Evolutionary conservation across 768 basidiomycete genomes (phyloP).

Genomic region (Pisolithus marmoratus): DNA sequence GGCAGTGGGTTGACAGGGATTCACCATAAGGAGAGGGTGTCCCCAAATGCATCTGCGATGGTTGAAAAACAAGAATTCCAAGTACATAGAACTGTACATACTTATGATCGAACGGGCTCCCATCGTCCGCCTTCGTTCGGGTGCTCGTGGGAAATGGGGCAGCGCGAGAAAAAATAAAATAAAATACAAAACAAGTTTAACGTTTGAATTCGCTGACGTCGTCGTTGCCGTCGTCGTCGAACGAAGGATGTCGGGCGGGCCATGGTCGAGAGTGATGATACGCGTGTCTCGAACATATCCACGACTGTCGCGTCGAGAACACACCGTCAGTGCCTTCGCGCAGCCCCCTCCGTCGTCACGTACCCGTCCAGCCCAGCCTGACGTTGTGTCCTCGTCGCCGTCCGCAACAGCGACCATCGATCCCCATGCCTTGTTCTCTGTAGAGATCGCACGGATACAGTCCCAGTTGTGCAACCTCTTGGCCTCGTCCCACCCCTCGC

Average conservation of each 20-base stretch:
- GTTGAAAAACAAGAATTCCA: too few relatives aligned
- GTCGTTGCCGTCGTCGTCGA: constrained; percentile 3
- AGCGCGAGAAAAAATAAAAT: constrained; percentile 1
- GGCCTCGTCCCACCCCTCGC: constrained; percentile 83
- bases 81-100: too few relatives aligned
- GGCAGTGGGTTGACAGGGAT: too few relatives aligned
- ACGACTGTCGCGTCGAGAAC: constrained; percentile 24
- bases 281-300: background rate
- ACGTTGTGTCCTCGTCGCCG: background rate
- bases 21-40: too few relatives aligned
- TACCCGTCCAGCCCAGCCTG: constrained; percentile 11
- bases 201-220: background rate
- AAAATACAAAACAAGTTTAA: background rate
- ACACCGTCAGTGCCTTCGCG: constrained; percentile 39
- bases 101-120: too few relatives aligned
- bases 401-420: constrained; percentile 34
- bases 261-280: constrained; percentile 7
- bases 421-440: constrained; percentile 63
- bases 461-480: constrained; percentile 70
- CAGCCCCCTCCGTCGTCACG: constrained; percentile 13
- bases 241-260: constrained; percentile 17
- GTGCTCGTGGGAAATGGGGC: background rate
- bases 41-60: too few relatives aligned
- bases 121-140: too few relatives aligned
- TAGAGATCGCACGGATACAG: constrained; percentile 69